phyloP scores from a whole-genome alignment of 2,329 filamentous ascomycete species.

The Aspergillus costaricaensis region DNA sequence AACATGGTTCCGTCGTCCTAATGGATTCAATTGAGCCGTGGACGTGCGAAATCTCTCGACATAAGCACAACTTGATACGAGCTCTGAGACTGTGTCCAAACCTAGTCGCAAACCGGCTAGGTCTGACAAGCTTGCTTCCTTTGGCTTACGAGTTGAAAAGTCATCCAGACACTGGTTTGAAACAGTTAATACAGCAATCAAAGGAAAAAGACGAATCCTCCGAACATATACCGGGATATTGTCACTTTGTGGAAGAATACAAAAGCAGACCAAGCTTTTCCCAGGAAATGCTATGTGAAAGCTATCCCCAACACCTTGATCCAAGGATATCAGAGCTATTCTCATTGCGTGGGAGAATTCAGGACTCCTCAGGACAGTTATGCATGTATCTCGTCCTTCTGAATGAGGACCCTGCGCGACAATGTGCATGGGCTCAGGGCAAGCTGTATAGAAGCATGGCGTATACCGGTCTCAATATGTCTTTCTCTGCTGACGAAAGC shows the following conservation, averaged over 20 bases:
- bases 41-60: constrained; percentile 14
- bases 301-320: constrained; percentile 41
- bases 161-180: constrained; percentile 31
- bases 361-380: constrained; percentile 24
- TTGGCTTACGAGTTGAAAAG: constrained; percentile 45
- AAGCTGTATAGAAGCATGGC: constrained; percentile 54
- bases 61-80: constrained; percentile 26
- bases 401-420: constrained; percentile 57
- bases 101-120: constrained; percentile 36
- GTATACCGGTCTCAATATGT: constrained; percentile 55
- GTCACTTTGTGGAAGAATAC: constrained; percentile 41
- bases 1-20: constrained; percentile 64
- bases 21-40: constrained; percentile 62
- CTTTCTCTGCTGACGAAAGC: constrained; percentile 27
- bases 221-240: constrained; percentile 26
- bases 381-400: constrained; percentile 67
- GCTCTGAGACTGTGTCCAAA: constrained; percentile 42
- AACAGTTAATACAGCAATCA: constrained; percentile 35
- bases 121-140: constrained; percentile 34
- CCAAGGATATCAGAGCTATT: constrained; percentile 55
- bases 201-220: constrained; percentile 23
- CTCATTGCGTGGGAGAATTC: constrained; percentile 43
- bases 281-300: not conserved
- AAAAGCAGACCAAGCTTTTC: constrained; percentile 17
- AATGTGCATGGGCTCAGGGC: constrained; percentile 61